A percentile compares a stretch with the other conserved stretches of the same genome.
phyloP scores from a whole-genome alignment of 176 grass and related monocot genomes.

The Zea luxurians region DNA sequence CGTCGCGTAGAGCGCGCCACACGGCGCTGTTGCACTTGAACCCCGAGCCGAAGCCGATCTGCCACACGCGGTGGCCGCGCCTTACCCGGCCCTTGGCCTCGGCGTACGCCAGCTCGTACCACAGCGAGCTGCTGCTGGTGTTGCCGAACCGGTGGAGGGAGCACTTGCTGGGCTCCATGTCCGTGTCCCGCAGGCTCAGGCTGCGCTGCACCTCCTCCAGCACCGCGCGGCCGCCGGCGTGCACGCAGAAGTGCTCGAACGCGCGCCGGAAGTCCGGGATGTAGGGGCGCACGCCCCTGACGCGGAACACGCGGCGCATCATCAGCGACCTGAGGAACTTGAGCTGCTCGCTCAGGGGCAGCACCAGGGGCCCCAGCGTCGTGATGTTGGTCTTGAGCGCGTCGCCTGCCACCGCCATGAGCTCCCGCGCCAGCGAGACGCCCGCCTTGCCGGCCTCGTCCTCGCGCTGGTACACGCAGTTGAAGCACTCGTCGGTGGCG shows the following conservation, averaged over 20 bases:
- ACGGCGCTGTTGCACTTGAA: slow-evolving; percentile 84
- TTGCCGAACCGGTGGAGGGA: slow-evolving; percentile 67
- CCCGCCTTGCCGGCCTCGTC: slow-evolving; percentile 47
- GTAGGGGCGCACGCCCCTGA: slow-evolving; percentile 61
- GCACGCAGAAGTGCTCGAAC: slow-evolving; percentile 87
- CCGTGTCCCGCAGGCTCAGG: slow-evolving; percentile 46
- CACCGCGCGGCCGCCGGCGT: slow-evolving; percentile 68
- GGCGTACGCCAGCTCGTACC: slow-evolving; percentile 82
- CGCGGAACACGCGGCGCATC: slow-evolving; percentile 50
- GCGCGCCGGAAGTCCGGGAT: slow-evolving; percentile 69
- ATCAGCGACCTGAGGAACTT: slow-evolving; percentile 61
- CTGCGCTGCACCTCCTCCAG: slow-evolving; percentile 72
- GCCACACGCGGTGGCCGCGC: slow-evolving; percentile 64
- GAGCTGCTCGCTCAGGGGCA: slow-evolving; percentile 60
- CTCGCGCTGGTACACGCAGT: slow-evolving; percentile 78
- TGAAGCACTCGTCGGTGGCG: slow-evolving; percentile 59
- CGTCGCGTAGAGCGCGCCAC: slow-evolving; percentile 68
- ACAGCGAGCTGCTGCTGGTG: slow-evolving; percentile 83
- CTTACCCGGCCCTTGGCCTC: slow-evolving; percentile 70
- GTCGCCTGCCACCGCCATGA: slow-evolving; percentile 70
- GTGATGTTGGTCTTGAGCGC: slow-evolving; percentile 87
- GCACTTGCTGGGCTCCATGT: slow-evolving; percentile 70
- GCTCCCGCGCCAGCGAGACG: slow-evolving; percentile 65
- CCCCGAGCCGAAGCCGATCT: slow-evolving; percentile 70
- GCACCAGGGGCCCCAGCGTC: slow-evolving; percentile 63